Percentiles rank a stretch among this genome's conserved stretches.
Evolutionary conservation across 208 protist genomes (phyloP).

Genomic region (Leptomonas seymouri): DNA sequence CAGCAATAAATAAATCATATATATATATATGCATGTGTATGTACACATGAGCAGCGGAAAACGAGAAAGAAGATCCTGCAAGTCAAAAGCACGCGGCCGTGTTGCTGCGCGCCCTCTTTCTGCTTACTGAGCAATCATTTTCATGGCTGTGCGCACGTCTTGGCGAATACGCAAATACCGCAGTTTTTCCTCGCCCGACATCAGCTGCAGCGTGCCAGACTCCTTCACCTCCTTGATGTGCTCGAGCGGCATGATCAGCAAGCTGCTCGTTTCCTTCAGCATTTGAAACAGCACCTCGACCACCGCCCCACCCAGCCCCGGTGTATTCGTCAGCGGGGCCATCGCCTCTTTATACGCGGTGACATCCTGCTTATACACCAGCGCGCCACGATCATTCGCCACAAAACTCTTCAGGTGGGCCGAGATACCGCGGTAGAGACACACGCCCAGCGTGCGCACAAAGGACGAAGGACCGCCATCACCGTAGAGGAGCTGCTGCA

Average conservation of each 20-base stretch:
- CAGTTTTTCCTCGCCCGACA: slow-evolving; percentile 80
- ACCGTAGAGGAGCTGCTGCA: slow-evolving; percentile 84
- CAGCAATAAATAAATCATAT: too few species aligned
- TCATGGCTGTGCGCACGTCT: slow-evolving; percentile 69
- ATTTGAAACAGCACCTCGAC: slow-evolving; percentile 85
- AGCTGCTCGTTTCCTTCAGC: slow-evolving; percentile 82
- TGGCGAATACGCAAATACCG: slow-evolving; percentile 78
- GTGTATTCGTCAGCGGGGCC: slow-evolving; percentile 63
- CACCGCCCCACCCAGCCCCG: slow-evolving; percentile 79
- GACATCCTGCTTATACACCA: slow-evolving; percentile 91
- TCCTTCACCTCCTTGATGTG: slow-evolving; percentile 87
- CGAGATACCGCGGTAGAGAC: slow-evolving; percentile 80
- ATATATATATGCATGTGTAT: slow-evolving; percentile 4
- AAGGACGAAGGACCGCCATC: slow-evolving; percentile 83
- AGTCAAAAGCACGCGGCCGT: too few species aligned
- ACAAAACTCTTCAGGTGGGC: slow-evolving; percentile 74
- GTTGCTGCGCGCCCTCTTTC: not conserved
- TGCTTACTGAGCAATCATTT: slow-evolving; percentile 51
- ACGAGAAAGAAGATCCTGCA: too few species aligned
- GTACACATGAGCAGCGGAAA: not conserved
- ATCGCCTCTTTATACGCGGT: slow-evolving; percentile 88
- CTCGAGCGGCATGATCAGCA: slow-evolving; percentile 82
- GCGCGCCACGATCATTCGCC: slow-evolving; percentile 71
- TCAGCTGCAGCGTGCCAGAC: slow-evolving; percentile 69
- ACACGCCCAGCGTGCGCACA: slow-evolving; percentile 84